phyloP scores from a whole-genome alignment of 139 green algal species.

The Auxenochlorella pyrenoidosa region DNA sequence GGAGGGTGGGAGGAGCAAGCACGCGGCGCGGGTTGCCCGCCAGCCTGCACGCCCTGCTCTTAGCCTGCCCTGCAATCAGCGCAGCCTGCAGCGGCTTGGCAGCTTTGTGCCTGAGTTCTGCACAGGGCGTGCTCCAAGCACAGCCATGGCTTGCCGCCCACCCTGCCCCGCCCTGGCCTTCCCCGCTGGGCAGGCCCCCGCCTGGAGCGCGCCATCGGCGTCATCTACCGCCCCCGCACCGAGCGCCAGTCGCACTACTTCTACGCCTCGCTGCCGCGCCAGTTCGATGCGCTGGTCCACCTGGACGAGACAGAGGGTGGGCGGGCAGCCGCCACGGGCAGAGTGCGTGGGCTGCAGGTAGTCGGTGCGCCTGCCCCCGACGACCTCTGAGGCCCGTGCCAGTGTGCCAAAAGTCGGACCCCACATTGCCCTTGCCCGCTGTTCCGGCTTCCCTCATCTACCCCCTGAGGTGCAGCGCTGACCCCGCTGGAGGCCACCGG shows the following conservation, averaged over 20 bases:
- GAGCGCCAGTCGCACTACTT: slow-evolving; percentile 71
- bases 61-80: neutral
- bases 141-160: too few species aligned
- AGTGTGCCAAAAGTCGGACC: too few species aligned
- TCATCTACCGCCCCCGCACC: slow-evolving; percentile 73
- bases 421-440: too few species aligned
- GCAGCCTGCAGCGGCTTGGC: too few species aligned
- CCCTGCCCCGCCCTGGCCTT: neutral
- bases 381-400: too few species aligned
- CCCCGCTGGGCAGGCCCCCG: slow-evolving; percentile 33
- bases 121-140: too few species aligned
- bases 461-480: slow-evolving; percentile 27
- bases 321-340: neutral
- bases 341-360: too few species aligned
- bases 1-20: slow-evolving; percentile 6
- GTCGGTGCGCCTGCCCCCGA: too few species aligned
- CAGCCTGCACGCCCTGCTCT: too few species aligned
- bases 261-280: slow-evolving; percentile 46
- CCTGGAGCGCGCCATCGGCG: slow-evolving; percentile 70
- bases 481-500: slow-evolving; percentile 43
- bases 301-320: slow-evolving; percentile 49
- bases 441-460: neutral
- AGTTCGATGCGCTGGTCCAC: slow-evolving; percentile 72
- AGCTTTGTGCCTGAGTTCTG: too few species aligned
- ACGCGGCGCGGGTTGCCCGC: too few species aligned